Evolutionary conservation across 441 rosid species (phyloP), one percentile per base, ranked within the genome.

Genomic region (Eutrema salsugineum): DNA sequence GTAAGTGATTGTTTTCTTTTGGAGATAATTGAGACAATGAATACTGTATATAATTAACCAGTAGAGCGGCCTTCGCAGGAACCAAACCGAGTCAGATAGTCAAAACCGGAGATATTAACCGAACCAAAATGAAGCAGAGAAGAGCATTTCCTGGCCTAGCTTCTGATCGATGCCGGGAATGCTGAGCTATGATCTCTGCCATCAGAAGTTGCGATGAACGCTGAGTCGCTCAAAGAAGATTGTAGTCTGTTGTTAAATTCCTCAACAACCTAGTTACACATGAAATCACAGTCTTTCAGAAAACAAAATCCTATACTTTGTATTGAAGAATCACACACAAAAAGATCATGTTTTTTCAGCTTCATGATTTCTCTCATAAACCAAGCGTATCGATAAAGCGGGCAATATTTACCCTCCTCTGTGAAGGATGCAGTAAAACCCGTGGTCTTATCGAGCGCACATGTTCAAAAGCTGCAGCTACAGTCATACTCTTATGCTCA

Each of bases 391-490:
- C 5, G 5, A 33, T 69, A 46, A 22, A 38, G n/a, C 17, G 0
- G 20, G 9, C 1, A 6, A 69, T 16, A 63, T 19, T 71, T 73
- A 91, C 97, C 88, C 86, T 83, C 94, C 93, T 91, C 60, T 93
- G 97, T 0, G 93, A 82, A 30, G 84, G 88, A 60, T 91, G 91
- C 16, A 93, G 82, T 65, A 88, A 83, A 44, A 91, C 97, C 39
- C 90, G 75, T 46, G 96, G 97, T 79, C 98, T 86, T 83, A 85
- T 85, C 14, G 89, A 86, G 60, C 87, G 83, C 39, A 93, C 97
- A 35, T 82, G 80, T 59, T 91, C 97, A 20, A 89, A 83, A 55
- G 96, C 97, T 57, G 80, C 70, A 55, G 63, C 67, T n/a, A 91
- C 93, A 39, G 89, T 79, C 98, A 93, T 89, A 62, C 83, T 72